Evolutionary conservation across 2,329 filamentous ascomycete genomes (phyloP).

Genomic region (Venturia nashicola): DNA sequence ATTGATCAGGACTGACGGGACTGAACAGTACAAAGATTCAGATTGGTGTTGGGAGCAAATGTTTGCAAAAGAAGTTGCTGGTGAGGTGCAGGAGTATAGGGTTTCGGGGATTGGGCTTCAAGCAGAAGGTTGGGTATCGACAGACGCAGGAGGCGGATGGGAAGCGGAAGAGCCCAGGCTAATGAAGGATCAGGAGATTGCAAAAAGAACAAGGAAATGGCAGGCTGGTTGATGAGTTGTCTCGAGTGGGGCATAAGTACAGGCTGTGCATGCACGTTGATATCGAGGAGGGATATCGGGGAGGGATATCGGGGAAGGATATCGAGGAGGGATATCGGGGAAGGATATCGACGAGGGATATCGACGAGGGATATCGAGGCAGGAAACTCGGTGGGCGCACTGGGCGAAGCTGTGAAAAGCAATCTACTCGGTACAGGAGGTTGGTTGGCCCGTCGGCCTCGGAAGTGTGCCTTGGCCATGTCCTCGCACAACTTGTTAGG

Average conservation of each 20-base stretch:
- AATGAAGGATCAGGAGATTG: not conserved
- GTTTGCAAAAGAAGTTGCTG: not conserved
- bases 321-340: too few species aligned
- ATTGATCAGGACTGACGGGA: not conserved
- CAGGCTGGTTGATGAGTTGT: conserved; percentile 3
- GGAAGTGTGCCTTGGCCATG: not conserved
- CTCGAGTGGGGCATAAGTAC: not conserved
- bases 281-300: too few species aligned
- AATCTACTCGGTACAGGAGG: not conserved
- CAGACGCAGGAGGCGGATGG: not conserved
- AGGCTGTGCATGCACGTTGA: not conserved
- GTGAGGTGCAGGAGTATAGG: not conserved
- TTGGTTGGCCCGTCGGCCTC: not conserved
- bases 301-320: too few species aligned
- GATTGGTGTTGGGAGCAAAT: not conserved
- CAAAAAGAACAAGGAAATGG: not conserved
- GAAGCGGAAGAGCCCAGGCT: not conserved
- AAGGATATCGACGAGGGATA: too few species aligned
- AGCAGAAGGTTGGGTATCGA: conserved; percentile 1
- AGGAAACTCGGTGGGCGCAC: not conserved
- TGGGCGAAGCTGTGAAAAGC: not conserved
- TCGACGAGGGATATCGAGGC: not conserved
- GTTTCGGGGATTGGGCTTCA: not conserved
- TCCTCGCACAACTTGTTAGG: not conserved
- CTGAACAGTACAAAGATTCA: not conserved